phyloP scores from a whole-genome alignment of 2,329 filamentous ascomycete genomes.

The Pyrenophora teres region DNA sequence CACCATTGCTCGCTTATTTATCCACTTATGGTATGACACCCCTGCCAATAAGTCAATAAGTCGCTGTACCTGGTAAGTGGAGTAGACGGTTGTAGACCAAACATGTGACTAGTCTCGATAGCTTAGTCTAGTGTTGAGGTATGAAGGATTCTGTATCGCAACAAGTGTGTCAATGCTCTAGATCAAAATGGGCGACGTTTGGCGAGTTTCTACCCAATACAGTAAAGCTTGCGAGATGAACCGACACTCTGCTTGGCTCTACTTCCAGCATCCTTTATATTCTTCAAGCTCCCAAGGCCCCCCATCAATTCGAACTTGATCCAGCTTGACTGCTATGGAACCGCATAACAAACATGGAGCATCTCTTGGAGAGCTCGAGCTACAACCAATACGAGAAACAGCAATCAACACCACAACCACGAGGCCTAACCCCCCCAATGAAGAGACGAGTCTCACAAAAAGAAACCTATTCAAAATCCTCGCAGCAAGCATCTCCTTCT shows the following conservation, averaged over 20 bases:
- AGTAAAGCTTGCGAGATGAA: slow-evolving; percentile 13
- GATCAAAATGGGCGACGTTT: background rate
- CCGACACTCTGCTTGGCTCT: background rate
- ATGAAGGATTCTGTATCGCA: no score
- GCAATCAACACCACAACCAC: background rate
- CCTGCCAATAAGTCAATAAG: background rate
- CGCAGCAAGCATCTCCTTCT: slow-evolving; percentile 61
- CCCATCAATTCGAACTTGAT: no score
- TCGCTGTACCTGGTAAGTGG: background rate
- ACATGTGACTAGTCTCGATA: no score
- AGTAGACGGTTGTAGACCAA: background rate
- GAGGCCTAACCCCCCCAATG: background rate
- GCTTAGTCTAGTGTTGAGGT: no score
- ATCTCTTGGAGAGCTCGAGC: slow-evolving; percentile 3
- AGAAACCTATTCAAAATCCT: slow-evolving; percentile 53
- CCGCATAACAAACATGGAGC: no score
- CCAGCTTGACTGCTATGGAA: no score
- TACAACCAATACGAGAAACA: slow-evolving; percentile 1
- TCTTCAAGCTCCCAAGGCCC: no score
- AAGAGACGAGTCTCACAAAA: slow-evolving; percentile 10
- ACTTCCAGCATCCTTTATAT: background rate
- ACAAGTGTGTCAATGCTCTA: no score
- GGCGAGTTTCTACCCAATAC: slow-evolving; percentile 12
- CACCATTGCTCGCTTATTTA: slow-evolving; percentile 3
- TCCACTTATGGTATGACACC: background rate